A percentile compares a stretch with the other conserved stretches of the same genome.
phyloP scores from a whole-genome alignment of 129 eudicot genomes.

The Artemisia tridentata region DNA sequence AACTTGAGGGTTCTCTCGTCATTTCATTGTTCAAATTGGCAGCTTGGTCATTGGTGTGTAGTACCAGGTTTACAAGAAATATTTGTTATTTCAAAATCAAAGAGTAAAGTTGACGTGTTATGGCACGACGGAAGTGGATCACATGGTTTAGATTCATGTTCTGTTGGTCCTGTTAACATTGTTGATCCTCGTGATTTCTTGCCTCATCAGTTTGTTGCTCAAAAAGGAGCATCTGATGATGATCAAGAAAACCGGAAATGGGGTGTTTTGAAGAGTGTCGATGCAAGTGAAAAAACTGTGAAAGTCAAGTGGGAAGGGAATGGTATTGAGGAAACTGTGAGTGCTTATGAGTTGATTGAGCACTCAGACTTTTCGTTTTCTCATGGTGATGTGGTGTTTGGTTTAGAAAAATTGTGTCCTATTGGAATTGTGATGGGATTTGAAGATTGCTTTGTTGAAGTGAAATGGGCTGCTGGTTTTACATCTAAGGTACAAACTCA shows the following conservation, averaged over 20 bases:
- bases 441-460: slow-evolving; percentile 50
- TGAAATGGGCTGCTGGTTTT: slow-evolving; percentile 69
- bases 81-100: too few species aligned
- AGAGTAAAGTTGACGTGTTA: too few species aligned
- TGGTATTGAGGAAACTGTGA: slow-evolving; percentile 50
- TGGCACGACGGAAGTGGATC: too few species aligned
- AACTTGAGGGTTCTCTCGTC: too few species aligned
- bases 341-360: slow-evolving; percentile 81
- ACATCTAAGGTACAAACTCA: slow-evolving; percentile 47
- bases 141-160: slow-evolving; percentile 16
- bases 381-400: slow-evolving; percentile 57
- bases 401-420: slow-evolving; percentile 26
- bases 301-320: slow-evolving; percentile 57
- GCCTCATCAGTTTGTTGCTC: slow-evolving; percentile 61
- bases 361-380: slow-evolving; percentile 58
- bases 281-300: slow-evolving; percentile 68
- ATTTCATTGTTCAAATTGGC: too few species aligned
- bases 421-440: slow-evolving; percentile 65
- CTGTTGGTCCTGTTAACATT: slow-evolving; percentile 45
- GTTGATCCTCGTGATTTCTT: slow-evolving; percentile 66
- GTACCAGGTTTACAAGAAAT: too few species aligned
- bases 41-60: too few species aligned
- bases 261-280: slow-evolving; percentile 66
- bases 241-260: slow-evolving; percentile 44
- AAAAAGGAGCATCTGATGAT: slow-evolving; percentile 44